Base-by-base conservation (phyloP, 768 basidiomycete species). In the Pholiota conissans region DNA sequence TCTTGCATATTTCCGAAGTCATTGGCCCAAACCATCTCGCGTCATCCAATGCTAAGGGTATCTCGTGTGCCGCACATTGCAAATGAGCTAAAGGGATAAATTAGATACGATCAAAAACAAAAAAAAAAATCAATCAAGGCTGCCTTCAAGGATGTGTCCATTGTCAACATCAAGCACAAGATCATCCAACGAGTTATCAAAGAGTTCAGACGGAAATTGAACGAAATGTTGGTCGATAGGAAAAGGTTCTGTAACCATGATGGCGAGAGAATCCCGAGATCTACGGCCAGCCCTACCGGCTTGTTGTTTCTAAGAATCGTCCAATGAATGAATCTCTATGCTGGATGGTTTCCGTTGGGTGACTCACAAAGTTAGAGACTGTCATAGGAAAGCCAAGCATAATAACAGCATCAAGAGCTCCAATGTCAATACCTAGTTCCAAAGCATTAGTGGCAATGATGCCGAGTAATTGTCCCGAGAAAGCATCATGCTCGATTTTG, bases 351-450 rank as follows among this genome's bases (percentile, higher is more conserved):
- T 22, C 11, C 7, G 37, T 39, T 16, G 22, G 26, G 55, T 42
- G 49, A 69, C 84, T 64, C 57, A 93, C 92, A 57, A 93, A 89
- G 63, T 91, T 94, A 0, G 93, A 88, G 32, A 95, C 73, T 39
- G 81, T 84, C 53, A 83, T 77, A 0, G 93, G 93, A 68, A 95
- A 93, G 1, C 91, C 91, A 27, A 94, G 81, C 82, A 93, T 91
- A 55, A 96, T 84, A 39, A 95, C 93, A 6, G 89, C 91, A 66
- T 95, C 94, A 51, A 95, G 70, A n/a, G 81, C 83, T 14, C 91
- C 93, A 32, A 95, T 94, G 64, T 95, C 92, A n/a, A 94, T 88
- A 13, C 93, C 93, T 6, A 95, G 83, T 70, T 96, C 94, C 11
- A 95, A 79, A 0, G 93, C 93, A 64, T 93, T 95, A 0, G 93